Percentiles rank a stretch among this genome's conserved stretches.
phyloP scores from a whole-genome alignment of 176 grass and related monocot species.

The Melocanna baccifera region DNA sequence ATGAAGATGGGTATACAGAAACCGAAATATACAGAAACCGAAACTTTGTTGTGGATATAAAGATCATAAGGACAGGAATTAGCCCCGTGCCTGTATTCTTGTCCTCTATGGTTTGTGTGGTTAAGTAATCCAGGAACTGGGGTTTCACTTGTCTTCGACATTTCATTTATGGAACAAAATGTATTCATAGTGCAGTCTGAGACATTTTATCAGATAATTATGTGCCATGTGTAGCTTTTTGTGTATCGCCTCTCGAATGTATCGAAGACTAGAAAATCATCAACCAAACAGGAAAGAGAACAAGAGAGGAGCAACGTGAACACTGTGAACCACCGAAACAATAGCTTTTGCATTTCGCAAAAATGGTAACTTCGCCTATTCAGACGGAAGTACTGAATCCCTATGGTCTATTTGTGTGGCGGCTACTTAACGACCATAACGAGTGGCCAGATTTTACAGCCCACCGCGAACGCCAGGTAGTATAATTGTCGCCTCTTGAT shows the following conservation, averaged over 20 bases:
- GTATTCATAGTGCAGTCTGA: background rate
- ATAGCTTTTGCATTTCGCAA: background rate
- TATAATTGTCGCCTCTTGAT: background rate
- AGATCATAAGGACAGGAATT: slow-evolving; percentile 13
- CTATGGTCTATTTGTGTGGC: background rate
- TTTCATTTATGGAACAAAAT: slow-evolving; percentile 9
- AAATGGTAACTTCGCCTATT: background rate
- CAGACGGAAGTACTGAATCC: background rate
- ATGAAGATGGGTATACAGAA: slow-evolving; percentile 28
- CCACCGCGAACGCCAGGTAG: background rate
- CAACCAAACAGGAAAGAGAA: background rate
- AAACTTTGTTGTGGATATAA: slow-evolving; percentile 38
- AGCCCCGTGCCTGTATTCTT: slow-evolving; percentile 29
- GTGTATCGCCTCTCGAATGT: too few species aligned
- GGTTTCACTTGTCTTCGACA: background rate
- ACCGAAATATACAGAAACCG: slow-evolving; percentile 18
- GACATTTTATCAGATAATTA: slow-evolving; percentile 1
- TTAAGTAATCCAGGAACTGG: slow-evolving; percentile 22
- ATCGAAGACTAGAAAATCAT: background rate
- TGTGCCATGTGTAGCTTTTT: background rate
- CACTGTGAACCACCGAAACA: background rate
- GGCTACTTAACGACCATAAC: background rate
- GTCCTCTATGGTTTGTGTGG: slow-evolving; percentile 10
- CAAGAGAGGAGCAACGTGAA: background rate
- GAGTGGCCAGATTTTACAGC: background rate